Evolutionary conservation across 306 rosid genomes (phyloP).

Genomic region (Begonia masoniana): DNA sequence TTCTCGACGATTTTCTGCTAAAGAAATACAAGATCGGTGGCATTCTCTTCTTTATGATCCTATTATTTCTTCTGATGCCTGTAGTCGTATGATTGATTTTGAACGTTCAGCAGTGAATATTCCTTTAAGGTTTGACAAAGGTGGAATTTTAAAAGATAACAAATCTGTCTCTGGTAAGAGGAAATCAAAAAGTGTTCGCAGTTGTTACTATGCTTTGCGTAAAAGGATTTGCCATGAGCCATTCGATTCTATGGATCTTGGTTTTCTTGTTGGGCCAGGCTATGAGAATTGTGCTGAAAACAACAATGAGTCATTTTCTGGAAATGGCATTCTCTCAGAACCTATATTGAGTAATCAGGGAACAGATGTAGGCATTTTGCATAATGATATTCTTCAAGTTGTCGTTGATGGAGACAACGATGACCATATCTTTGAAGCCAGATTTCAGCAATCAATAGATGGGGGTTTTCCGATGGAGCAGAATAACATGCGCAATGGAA

Average conservation of each 20-base stretch:
- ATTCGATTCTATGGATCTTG: slow-evolving; percentile 33
- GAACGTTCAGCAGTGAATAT: slow-evolving; percentile 35
- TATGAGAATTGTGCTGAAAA: slow-evolving; percentile 20
- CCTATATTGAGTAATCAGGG: slow-evolving; percentile 23
- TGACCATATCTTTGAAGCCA: slow-evolving; percentile 26
- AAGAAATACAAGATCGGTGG: slow-evolving; percentile 84
- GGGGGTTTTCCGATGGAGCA: slow-evolving; percentile 27
- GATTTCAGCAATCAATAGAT: slow-evolving; percentile 27
- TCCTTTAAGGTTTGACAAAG: slow-evolving; percentile 31
- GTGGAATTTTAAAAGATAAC: slow-evolving; percentile 38
- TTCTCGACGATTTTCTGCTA: slow-evolving; percentile 57
- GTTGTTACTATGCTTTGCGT: slow-evolving; percentile 55
- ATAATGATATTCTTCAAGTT: slow-evolving; percentile 31
- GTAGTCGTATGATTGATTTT: slow-evolving; percentile 32
- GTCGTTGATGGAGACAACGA: slow-evolving; percentile 25
- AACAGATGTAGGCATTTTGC: slow-evolving; percentile 30
- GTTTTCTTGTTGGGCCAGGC: slow-evolving; percentile 47
- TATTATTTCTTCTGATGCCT: slow-evolving; percentile 42
- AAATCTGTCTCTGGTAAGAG: slow-evolving; percentile 42
- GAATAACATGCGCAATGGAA: slow-evolving; percentile 21
- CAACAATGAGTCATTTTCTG: slow-evolving; percentile 32
- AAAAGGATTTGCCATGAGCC: slow-evolving; percentile 49
- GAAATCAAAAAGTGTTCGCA: slow-evolving; percentile 49
- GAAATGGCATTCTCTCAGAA: slow-evolving; percentile 23
- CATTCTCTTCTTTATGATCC: slow-evolving; percentile 66